phyloP scores from a whole-genome alignment of 2,329 filamentous ascomycete genomes.

The Claviceps purpurea region DNA sequence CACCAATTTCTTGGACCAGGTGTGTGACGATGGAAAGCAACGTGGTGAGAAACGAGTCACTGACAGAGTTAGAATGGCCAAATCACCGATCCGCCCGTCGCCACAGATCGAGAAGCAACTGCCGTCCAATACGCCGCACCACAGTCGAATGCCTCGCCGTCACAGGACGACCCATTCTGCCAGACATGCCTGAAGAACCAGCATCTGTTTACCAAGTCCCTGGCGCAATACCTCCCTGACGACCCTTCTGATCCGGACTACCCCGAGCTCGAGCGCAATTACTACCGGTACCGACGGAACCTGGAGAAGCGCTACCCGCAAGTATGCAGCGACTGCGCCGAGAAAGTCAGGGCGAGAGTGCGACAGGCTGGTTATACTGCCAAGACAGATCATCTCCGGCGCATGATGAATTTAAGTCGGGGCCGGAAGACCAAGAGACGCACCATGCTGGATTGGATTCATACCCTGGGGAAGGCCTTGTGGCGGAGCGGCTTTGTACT shows the following conservation, averaged over 20 bases:
- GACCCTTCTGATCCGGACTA: constrained; percentile 56
- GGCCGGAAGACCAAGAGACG: constrained; percentile 18
- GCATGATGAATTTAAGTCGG: constrained; percentile 56
- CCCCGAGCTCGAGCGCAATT: constrained; percentile 50
- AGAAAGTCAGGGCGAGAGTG: constrained; percentile 56
- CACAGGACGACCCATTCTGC: constrained; percentile 45
- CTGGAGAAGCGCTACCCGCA: constrained; percentile 80
- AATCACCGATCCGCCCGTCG: constrained; percentile 72
- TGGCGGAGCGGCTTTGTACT: constrained; percentile 35
- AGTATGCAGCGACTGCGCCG: constrained; percentile 70
- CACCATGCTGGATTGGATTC: constrained; percentile 29
- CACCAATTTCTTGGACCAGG: constrained; percentile 79
- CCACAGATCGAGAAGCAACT: constrained; percentile 31
- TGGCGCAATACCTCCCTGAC: constrained; percentile 67
- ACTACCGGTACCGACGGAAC: constrained; percentile 55
- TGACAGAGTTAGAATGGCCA: constrained; percentile 54
- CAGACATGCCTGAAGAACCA: constrained; percentile 79
- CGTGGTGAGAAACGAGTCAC: neutral
- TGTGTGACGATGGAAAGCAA: constrained; percentile 21
- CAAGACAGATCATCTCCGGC: constrained; percentile 65
- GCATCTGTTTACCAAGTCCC: constrained; percentile 57
- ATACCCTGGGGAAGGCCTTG: constrained; percentile 27
- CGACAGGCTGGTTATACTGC: constrained; percentile 64
- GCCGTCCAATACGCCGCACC: constrained; percentile 32
- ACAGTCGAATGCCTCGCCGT: constrained; percentile 17